Evolutionary conservation across 164 flowering plant species (phyloP), one percentile per base, ranked within the genome.

Genomic region (Vitis vinifera): DNA sequence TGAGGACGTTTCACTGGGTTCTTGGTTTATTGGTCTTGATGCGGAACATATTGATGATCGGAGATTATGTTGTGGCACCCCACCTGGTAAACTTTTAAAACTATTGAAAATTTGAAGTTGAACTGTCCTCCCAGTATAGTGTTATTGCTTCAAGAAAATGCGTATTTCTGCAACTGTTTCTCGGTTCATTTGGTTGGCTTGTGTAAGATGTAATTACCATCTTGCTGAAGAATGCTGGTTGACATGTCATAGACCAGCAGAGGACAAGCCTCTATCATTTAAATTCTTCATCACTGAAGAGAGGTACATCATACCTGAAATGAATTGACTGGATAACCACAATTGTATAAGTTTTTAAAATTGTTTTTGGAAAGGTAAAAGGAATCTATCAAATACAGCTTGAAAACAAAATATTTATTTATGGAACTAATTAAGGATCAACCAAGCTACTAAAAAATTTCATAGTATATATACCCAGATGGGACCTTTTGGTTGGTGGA

Each of bases 21-120:
- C 91, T 51, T 88, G 91, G 91, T 83, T 88, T 57, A 86, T 88
- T 65, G 91, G 91, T 17, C 83, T 88, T 47, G 88, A 88, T 29
- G 89, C 81, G 59, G 76, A 88, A 71, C 87, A 86, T 59, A 79
- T 88, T 10, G 91, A 88, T 64, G 91, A 88, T 66, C 68, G 89
- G 31, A 83, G 89, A 69, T 72, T 88, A 37, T 88, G 89, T 31
- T 88, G 91, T 73, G 91, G 91, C 51, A 88, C 89, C 4, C 88
- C 84, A 62, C 88, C 89, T 12, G 91, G 91, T 88, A 84, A 74
- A 57, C 13, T 53, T 57, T 16, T 59, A 3, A 9, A 30, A 30
- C 12, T 8, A 10, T 29, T 53, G 17, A 52, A 57, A 66, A 60
- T 19, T 9, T 47, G 62, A 59, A 59, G 44, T 37, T 23, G 27